These are phyloP conservation scores for Fusarium sarcochroum DNA, from an alignment of 2,329 filamentous ascomycete genomes.

Conservation along the genomic window DNA sequence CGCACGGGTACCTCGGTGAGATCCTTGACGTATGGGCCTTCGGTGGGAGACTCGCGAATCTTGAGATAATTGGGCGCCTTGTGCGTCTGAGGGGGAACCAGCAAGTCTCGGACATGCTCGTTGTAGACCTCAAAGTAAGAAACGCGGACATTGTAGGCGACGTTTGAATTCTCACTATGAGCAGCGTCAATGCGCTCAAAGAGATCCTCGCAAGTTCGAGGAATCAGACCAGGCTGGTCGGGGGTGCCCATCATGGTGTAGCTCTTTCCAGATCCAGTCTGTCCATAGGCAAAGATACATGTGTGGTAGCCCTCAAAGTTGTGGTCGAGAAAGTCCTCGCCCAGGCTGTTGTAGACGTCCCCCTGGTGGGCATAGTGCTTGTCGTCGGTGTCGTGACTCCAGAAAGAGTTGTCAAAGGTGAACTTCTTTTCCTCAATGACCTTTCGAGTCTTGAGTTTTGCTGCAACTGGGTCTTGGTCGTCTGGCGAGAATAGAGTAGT, in stretches of 20 bases:
- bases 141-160: slow-evolving; percentile 96
- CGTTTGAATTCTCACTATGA: slow-evolving; percentile 85
- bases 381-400: slow-evolving; percentile 87
- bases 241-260: slow-evolving; percentile 97
- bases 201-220: slow-evolving; percentile 93
- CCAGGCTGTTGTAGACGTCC: slow-evolving; percentile 93
- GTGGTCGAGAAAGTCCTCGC: slow-evolving; percentile 97
- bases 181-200: slow-evolving; percentile 91
- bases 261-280: slow-evolving; percentile 97
- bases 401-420: slow-evolving; percentile 98
- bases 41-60: slow-evolving; percentile 93
- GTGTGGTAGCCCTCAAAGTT: slow-evolving; percentile 99
- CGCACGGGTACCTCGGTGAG: slow-evolving; percentile 93
- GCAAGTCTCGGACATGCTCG: slow-evolving; percentile 94
- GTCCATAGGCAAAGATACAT: slow-evolving; percentile 98
- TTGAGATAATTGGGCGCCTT: slow-evolving; percentile 93
- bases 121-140: slow-evolving; percentile 99
- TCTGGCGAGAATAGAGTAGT: slow-evolving; percentile 84
- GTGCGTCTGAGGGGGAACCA: slow-evolving; percentile 79
- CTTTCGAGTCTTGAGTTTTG: slow-evolving; percentile 76
- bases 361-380: slow-evolving; percentile 92
- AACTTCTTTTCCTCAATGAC: slow-evolving; percentile 90
- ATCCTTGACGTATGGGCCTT: slow-evolving; percentile 97
- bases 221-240: slow-evolving; percentile 91
- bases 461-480: slow-evolving; percentile 65